Base-by-base conservation (phyloP, 352 stramenopile species). In the Globisporangium irregulare region DNA sequence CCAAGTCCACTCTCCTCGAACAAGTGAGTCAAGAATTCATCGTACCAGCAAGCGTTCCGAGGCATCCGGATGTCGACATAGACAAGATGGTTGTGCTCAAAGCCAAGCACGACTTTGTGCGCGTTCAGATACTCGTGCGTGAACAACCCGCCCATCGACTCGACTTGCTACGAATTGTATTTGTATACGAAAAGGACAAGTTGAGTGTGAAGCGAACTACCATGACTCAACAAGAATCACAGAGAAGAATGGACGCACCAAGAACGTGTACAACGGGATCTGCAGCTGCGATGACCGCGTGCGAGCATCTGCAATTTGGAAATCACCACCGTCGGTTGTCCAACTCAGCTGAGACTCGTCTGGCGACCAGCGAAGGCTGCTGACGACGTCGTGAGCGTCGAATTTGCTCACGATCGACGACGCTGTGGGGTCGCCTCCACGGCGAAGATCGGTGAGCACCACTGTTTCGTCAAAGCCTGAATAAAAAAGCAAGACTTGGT, bases 311-410 rank as follows among this genome's bases (percentile, higher is more conserved):
- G 64, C 73, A 6, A 93, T 48, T 73, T 91, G 86, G 55, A 93
- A 90, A 18, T 91, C 82, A 6, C 87, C 87, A 27, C 79, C 83
- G 66, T 95, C 87, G 2, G 87, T 93, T 4, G 87, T 95, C 87
- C 86, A 95, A 60, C 87, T 95, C 36, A 95, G 58, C 5, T 82
- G 74, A 2, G 76, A 70, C 20, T 77, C 64, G 0, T 59, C 65
- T 22, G 79, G 82, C 12, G 81, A 74, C 87, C 86, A 95, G 1
- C 87, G 84, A 50, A 95, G 36, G 59, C 87, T 95, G 64, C 85
- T 93, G 22, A 95, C 86, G 8, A 95, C 87, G 53, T 95, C 83
- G n/a, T 75, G 71, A 0, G 86, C 85, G 36, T 93, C 75, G 50
- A 86, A 92, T 38, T 93, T 93, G 29, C 66, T 66, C 1, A 88